Conservation (phyloP, 2,329 filamentous ascomycete species). For the Aureobasidium sp. region DNA sequence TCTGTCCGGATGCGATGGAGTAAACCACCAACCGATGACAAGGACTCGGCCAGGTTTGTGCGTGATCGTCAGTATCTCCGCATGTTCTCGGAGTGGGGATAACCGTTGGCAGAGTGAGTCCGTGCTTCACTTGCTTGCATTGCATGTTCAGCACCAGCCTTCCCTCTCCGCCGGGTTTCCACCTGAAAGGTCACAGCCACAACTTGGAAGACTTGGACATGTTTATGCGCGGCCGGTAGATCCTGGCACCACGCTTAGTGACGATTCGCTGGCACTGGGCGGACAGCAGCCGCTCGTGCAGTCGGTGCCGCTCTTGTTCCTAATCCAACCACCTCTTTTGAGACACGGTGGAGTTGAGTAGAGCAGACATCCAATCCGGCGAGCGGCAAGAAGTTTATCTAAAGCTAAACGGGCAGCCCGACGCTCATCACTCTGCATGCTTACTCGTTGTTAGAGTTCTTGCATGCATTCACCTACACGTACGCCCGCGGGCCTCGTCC, state of each 20-base stretch:
- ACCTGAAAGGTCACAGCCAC: conserved; percentile 5
- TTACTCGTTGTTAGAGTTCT: conserved; percentile 12
- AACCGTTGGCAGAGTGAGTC: conserved; percentile 2
- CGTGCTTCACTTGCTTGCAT: not conserved
- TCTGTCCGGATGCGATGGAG: not conserved
- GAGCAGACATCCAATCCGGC: conserved; percentile 1
- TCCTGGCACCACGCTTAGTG: not conserved
- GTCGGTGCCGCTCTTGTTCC: conserved; percentile 1
- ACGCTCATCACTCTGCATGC: conserved; percentile 10
- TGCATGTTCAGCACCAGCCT: conserved; percentile 4
- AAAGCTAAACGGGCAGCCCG: not conserved
- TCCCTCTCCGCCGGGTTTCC: conserved; percentile 1
- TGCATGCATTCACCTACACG: conserved; percentile 10
- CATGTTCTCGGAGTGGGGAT: conserved; percentile 3
- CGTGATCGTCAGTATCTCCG: conserved; percentile 7
- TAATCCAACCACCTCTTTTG: conserved; percentile 13
- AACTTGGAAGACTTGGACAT: conserved; percentile 6
- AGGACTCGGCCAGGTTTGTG: conserved; percentile 7
- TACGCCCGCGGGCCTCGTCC: not conserved
- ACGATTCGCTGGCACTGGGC: conserved; percentile 7
- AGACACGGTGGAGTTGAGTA: conserved; percentile 8
- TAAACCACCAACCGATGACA: not conserved
- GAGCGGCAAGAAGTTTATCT: conserved; percentile 5
- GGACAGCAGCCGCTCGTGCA: conserved; percentile 2
- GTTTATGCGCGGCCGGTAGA: conserved; percentile 6